Evolutionary conservation across 352 stramenopile species (phyloP), one percentile per base, ranked within the genome.

Genomic region (Phytopythium litorale): DNA sequence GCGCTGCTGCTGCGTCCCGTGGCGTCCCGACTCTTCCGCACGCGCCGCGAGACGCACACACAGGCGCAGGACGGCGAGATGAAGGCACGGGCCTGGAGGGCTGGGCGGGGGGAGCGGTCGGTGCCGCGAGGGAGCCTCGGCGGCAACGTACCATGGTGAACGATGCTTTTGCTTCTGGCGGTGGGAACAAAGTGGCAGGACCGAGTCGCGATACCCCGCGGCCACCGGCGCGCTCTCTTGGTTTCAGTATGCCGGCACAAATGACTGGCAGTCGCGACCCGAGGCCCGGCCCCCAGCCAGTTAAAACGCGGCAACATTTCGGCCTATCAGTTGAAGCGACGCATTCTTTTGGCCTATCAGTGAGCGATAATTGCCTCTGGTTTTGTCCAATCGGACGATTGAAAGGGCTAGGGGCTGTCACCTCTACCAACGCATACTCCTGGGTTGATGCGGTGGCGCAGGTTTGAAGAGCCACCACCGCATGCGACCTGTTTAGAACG

Each of bases 81-180:
- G 50, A 11, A 15, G 33, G 33, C 9, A 35, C 42, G 42, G n/a
- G 53, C 50, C 3, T 38, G 57, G 35, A 68, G 42, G 38, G 60
- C 19, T 37, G 68, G 53, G 7, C 45, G 28, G 52, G 52, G 60
- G 55, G 21, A 15, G 21, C 21, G 48, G 33, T 25, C 21, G 33
- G 13, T 15, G 25, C 13, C 30, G 30, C 19, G 18, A 28, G 38
- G 8, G 35, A 23, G 35, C 52, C 49, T 13, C 45, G 16, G 43
- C 19, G 25, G 53, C 45, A 56, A 84, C 81, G 73, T 70, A 91
- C 81, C 81, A 91, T 91, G 79, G 79, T 88, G 74, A 79, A 78
- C 82, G 77, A 84, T 91, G 81, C 81, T 91, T 91, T 91, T 91
- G 74, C 81, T 91, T 84, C 73, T 88, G 75, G 76, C 75, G 64